A percentile compares a stretch with the other conserved stretches of the same genome.
Conservation (phyloP, 2,329 filamentous ascomycete genomes). For the Dichotomopilus funicola region DNA sequence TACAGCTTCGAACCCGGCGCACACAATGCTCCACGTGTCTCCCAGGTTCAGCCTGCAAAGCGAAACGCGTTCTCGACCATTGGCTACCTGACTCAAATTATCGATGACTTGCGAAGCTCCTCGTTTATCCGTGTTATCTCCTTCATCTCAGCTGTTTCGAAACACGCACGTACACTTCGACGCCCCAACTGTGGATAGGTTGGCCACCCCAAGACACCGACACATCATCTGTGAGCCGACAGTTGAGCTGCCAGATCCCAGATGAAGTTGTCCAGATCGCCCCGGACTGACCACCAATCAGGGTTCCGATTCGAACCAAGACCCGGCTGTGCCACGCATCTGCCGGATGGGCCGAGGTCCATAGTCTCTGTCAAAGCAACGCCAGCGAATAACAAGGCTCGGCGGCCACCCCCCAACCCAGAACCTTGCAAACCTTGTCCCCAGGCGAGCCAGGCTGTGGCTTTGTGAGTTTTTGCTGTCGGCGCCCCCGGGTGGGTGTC, state of each 20-base stretch:
- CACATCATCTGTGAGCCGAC: background rate
- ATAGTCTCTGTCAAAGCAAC: background rate
- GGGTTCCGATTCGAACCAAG: background rate
- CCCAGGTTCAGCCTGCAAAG: background rate
- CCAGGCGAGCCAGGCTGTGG: background rate
- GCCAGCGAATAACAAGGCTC: constrained; percentile 3
- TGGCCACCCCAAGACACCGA: no score
- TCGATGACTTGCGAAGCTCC: no score
- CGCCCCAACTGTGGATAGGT: no score
- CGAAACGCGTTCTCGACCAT: background rate
- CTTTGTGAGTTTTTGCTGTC: constrained; percentile 1
- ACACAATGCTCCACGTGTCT: constrained; percentile 6
- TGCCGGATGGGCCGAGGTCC: constrained; percentile 1
- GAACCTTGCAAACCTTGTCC: constrained; percentile 7
- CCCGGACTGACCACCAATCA: constrained; percentile 3
- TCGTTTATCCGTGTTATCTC: no score
- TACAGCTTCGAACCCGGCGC: background rate
- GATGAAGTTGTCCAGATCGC: background rate
- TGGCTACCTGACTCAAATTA: background rate
- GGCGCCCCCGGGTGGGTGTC: constrained; percentile 9
- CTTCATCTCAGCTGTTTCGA: no score
- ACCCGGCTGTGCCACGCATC: constrained; percentile 10
- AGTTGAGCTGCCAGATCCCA: background rate
- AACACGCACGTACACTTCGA: no score
- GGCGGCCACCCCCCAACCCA: constrained; percentile 4